Percentiles rank a stretch among this genome's conserved stretches.
Evolutionary conservation across 257 asterid genomes (phyloP).

Genomic region (Osmanthus fragrans): DNA sequence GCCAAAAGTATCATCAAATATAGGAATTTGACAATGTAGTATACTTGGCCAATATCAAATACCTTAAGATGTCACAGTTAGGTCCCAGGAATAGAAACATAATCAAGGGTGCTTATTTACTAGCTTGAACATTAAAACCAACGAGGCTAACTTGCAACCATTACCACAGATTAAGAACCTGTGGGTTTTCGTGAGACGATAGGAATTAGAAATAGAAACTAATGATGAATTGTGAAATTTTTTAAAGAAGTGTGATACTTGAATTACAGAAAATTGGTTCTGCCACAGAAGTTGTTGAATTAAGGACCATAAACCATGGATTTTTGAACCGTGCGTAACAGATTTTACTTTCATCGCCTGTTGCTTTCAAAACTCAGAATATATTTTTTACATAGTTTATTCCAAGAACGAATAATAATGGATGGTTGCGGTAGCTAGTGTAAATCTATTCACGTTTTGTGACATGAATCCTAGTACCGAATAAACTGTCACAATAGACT

Average conservation of each 20-base stretch:
- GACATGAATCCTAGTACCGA: not conserved
- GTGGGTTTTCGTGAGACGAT: not conserved
- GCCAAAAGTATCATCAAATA: not conserved
- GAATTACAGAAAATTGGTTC: not conserved
- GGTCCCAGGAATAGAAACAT: not conserved
- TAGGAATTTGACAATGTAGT: not conserved
- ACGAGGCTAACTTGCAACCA: not conserved
- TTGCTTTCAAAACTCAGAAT: too few relatives aligned
- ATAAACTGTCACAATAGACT: not conserved
- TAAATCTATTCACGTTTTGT: too few relatives aligned
- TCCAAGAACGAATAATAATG: not conserved
- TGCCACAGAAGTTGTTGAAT: not conserved
- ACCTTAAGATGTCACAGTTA: not conserved
- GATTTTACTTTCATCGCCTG: too few relatives aligned
- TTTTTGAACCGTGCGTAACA: not conserved
- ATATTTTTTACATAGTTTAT: not conserved
- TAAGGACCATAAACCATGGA: not conserved
- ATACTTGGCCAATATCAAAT: not conserved
- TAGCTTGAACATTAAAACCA: not conserved
- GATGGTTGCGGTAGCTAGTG: not conserved
- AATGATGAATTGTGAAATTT: not conserved
- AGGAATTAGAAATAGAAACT: not conserved
- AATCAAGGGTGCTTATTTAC: not conserved
- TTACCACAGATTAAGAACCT: not conserved
- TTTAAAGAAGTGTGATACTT: not conserved